Conservation (phyloP, 441 rosid genomes). For the Erodium moschatum region DNA sequence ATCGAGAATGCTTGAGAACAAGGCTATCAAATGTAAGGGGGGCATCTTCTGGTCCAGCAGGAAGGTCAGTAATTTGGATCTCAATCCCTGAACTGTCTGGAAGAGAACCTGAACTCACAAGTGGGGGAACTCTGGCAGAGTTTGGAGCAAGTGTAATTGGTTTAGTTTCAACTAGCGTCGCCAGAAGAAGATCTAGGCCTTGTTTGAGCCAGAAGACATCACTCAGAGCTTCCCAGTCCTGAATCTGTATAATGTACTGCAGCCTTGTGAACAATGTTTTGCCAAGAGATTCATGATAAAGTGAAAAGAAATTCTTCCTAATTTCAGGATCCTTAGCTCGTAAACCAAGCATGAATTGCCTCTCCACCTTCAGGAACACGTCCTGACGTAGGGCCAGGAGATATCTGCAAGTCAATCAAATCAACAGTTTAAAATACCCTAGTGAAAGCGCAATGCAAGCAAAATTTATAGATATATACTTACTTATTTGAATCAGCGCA, state of each 20-base stretch:
- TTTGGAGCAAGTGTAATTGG: constrained; percentile 91
- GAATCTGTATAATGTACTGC: constrained; percentile 75
- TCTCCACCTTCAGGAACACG: constrained; percentile 87
- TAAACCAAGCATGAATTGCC: constrained; percentile 94
- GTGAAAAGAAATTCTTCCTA: constrained; percentile 72
- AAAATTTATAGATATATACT: constrained; percentile 18
- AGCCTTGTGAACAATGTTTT: constrained; percentile 71
- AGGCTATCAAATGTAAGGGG: constrained; percentile 62
- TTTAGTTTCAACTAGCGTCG: constrained; percentile 70
- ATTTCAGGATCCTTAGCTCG: constrained; percentile 92
- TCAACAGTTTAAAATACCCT: constrained; percentile 13
- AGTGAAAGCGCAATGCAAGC: constrained; percentile 16
- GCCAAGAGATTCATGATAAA: constrained; percentile 73
- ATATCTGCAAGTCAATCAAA: constrained; percentile 47
- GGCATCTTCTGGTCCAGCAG: constrained; percentile 62
- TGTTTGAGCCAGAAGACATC: constrained; percentile 99
- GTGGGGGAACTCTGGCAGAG: constrained; percentile 76
- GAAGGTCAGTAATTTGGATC: constrained; percentile 47
- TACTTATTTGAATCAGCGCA: constrained; percentile 85
- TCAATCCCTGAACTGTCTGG: constrained; percentile 53
- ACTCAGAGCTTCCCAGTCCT: constrained; percentile 97
- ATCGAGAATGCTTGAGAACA: constrained; percentile 70
- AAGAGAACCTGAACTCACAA: constrained; percentile 43
- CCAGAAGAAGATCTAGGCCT: constrained; percentile 94
- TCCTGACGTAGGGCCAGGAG: constrained; percentile 63